Conservation (phyloP, 495 filamentous ascomycete genomes). For the Penicillium manginii region DNA sequence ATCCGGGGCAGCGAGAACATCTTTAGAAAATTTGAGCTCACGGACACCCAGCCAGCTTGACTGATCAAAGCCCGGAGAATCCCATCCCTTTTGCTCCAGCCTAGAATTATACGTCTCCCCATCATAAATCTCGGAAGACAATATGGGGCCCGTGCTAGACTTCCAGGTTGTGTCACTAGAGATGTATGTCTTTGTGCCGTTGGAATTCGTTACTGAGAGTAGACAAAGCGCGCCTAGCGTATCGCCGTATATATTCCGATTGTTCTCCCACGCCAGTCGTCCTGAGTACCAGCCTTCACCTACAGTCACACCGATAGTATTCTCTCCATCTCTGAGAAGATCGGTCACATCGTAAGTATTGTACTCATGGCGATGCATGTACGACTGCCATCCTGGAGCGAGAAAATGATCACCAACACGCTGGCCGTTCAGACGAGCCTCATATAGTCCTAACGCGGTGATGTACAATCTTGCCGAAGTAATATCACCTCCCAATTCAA, state of each 20-base stretch:
- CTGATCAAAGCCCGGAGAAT: slow-evolving; percentile 1
- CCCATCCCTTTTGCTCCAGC: slow-evolving; percentile 5
- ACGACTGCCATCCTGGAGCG: slow-evolving; percentile 1
- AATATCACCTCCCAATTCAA: neutral
- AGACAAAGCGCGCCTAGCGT: neutral
- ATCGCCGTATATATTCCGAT: neutral
- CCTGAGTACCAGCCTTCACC: slow-evolving; percentile 3
- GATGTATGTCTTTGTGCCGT: neutral
- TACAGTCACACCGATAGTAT: neutral
- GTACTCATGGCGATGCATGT: slow-evolving; percentile 4
- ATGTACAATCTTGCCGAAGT: neutral
- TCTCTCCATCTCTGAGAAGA: neutral
- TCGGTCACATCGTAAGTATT: slow-evolving; percentile 4
- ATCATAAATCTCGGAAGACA: slow-evolving; percentile 1
- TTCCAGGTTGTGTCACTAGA: neutral
- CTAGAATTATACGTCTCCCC: neutral
- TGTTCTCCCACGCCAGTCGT: neutral
- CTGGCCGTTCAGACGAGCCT: slow-evolving; percentile 3
- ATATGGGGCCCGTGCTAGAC: neutral
- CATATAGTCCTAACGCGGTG: neutral
- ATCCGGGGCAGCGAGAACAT: neutral
- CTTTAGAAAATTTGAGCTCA: slow-evolving; percentile 1
- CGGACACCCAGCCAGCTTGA: slow-evolving; percentile 1
- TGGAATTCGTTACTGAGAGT: neutral
- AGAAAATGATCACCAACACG: slow-evolving; percentile 1